Percentiles rank a stretch among this genome's conserved stretches.
Evolutionary conservation across 208 protist genomes (phyloP).

Genomic region (Tetramitus jugosus): DNA sequence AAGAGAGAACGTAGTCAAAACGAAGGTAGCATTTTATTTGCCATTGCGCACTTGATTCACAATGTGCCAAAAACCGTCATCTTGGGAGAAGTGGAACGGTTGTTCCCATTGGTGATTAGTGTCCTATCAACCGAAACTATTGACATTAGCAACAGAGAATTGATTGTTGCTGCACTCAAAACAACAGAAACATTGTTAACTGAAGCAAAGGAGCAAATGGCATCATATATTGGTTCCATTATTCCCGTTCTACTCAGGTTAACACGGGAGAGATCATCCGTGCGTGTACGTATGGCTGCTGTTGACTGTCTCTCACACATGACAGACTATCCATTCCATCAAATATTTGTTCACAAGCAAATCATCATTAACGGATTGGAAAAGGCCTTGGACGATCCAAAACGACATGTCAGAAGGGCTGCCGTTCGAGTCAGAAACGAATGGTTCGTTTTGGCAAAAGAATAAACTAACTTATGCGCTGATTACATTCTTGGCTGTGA

Average conservation of each 20-base stretch:
- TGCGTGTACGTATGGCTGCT: background rate
- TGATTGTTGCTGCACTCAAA: background rate
- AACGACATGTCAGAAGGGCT: background rate
- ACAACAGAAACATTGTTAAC: background rate
- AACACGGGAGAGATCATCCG: background rate
- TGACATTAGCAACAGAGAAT: background rate
- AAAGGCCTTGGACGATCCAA: background rate
- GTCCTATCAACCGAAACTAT: background rate
- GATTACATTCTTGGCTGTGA: too few species aligned
- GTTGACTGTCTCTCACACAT: background rate
- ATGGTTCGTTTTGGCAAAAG: background rate
- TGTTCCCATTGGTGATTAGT: constrained; percentile 7
- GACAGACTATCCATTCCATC: background rate
- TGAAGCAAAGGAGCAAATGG: background rate
- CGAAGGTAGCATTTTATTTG: background rate
- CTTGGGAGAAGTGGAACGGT: background rate
- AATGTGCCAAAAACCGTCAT: background rate
- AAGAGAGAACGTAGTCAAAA: background rate
- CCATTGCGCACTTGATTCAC: background rate
- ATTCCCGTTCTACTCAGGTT: background rate
- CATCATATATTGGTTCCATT: background rate
- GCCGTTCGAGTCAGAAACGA: background rate
- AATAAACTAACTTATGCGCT: too few species aligned
- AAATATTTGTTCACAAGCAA: background rate
- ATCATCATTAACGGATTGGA: background rate